These are phyloP conservation scores for Metarhizium robertsii DNA, from an alignment of 2,329 filamentous ascomycete genomes.

Conservation along the genomic window DNA sequence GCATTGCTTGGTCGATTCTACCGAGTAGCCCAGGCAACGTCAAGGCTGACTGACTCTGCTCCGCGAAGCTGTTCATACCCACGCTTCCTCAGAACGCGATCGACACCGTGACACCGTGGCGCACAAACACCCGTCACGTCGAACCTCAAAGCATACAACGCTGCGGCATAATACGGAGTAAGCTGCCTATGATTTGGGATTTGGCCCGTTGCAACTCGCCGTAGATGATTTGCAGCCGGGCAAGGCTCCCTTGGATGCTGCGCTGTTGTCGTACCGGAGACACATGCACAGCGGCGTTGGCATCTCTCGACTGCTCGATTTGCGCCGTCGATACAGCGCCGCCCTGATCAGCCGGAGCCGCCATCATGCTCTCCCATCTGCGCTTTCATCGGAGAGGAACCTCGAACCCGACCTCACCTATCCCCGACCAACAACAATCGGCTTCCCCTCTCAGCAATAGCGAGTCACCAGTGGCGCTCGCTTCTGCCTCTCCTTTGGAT, in stretches of 20 bases:
- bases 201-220: not conserved
- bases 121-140: no score
- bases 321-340: not conserved
- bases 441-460: slow-evolving; percentile 27
- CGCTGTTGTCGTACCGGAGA: not conserved
- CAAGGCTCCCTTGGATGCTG: not conserved
- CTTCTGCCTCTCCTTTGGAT: slow-evolving; percentile 27
- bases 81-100: no score
- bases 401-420: slow-evolving; percentile 46
- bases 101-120: not conserved
- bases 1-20: not conserved
- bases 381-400: slow-evolving; percentile 49
- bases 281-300: not conserved
- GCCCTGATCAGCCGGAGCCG: not conserved
- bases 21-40: not conserved
- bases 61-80: no score
- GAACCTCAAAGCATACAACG: not conserved
- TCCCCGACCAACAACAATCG: slow-evolving; percentile 35
- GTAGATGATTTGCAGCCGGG: not conserved
- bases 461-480: slow-evolving; percentile 30
- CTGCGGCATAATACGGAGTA: not conserved
- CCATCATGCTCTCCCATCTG: slow-evolving; percentile 41
- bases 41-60: not conserved
- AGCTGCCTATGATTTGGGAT: not conserved
- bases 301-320: not conserved